Base-by-base conservation (phyloP, 495 filamentous ascomycete genomes). In the Polyplosphaeria fusca region DNA sequence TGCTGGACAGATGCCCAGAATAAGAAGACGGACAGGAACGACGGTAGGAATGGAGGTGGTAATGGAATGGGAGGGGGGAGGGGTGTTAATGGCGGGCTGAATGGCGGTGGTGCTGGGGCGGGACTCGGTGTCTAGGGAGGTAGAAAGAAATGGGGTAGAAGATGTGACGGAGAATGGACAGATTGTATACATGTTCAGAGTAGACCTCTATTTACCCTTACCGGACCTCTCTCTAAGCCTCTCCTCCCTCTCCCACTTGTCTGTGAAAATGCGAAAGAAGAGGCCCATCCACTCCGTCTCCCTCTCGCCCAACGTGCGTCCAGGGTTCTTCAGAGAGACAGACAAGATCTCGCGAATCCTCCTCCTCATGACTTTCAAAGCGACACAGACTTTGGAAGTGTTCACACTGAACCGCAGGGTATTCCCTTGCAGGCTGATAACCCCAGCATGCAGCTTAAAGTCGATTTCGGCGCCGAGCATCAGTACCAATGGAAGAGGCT, bases 311-410 rank as follows among this genome's bases (percentile, higher is more conserved):
- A 64, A 42, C 40, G 16, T 24, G 27, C 51, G 44, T 7, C 61
- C 57, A 1, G 64, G 64, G 19, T 46, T 55, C 48, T 61, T 67
- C 58, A 54, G 56, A 5, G 48, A 49, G 9, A 47, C 40, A 0
- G 60, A 42, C 23, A 67, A 52, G 20, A 67, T 67, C 35, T 61
- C 50, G 53, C 57, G 63, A 16, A 70, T 51, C 26, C 68, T 49
- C 35, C 52, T 51, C 18, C 89, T 82, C 39, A 98, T 73, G 4
- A 80, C 77, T 68, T 95, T 96, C 61, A 96, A 71, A 0, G 84
- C 90, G 7, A 96, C 77, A 78, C 93, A 86, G 0, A 83, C 83
- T 74, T 90, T 95, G 91, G 91, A 96, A 65, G 93, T 86, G n/a
- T 82, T 77, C 1, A 92, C 77, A 22, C 86, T 76, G 68, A 96